Conservation (phyloP, 345 rosid species). For the Eucalyptus marginata region DNA sequence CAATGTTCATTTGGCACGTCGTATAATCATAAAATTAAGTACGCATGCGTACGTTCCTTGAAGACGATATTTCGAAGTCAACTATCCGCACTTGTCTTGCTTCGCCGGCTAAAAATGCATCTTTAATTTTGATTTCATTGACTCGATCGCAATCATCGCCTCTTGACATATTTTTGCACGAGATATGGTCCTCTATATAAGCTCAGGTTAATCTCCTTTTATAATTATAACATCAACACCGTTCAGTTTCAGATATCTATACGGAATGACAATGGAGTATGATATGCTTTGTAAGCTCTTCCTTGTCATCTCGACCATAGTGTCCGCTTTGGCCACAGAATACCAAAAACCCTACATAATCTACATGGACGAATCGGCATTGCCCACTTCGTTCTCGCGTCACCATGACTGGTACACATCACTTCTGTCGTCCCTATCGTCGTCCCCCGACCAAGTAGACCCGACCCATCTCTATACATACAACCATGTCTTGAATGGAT, state of each 20-base stretch:
- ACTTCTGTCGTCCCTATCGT: conserved; percentile 16
- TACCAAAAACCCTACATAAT: conserved; percentile 12
- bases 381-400: conserved; percentile 12
- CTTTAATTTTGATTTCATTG: background rate
- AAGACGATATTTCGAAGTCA: background rate
- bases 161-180: background rate
- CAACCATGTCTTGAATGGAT: conserved; percentile 29
- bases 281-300: background rate
- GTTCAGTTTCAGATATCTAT: background rate
- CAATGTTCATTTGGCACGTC: background rate
- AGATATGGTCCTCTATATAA: background rate
- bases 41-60: no score
- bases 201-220: background rate
- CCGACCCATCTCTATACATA: conserved; percentile 37
- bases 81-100: background rate
- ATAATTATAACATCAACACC: background rate
- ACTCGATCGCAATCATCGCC: background rate
- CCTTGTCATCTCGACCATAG: background rate
- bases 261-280: background rate
- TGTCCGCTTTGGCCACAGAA: background rate
- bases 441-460: conserved; percentile 2
- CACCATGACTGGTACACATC: conserved; percentile 38
- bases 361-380: conserved; percentile 30
- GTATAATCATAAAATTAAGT: background rate
- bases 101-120: background rate